A percentile compares a stretch with the other conserved stretches of the same genome.
Evolutionary conservation across 1,139 yeast species (phyloP).

Genomic region (Suhomyces kunorum): DNA sequence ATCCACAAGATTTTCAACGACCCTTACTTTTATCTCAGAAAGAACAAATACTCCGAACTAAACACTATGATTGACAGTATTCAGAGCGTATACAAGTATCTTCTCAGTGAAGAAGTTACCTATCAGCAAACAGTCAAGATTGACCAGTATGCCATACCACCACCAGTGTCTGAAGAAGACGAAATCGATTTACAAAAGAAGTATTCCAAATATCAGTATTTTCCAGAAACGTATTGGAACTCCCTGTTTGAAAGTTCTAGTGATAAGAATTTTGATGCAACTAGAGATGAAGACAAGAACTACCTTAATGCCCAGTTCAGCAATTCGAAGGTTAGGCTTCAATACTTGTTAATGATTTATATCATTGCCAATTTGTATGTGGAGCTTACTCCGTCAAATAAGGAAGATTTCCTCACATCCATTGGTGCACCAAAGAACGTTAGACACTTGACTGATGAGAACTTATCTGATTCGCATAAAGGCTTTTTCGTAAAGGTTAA

Average conservation of each 20-base stretch:
- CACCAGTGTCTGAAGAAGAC: constrained; percentile 22
- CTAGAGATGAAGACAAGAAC: constrained; percentile 29
- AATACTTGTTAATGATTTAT: constrained; percentile 36
- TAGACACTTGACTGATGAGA: constrained; percentile 42
- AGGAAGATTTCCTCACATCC: constrained; percentile 26
- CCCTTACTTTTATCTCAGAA: constrained; percentile 37
- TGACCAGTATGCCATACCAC: constrained; percentile 23
- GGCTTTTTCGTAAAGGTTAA: constrained; percentile 29
- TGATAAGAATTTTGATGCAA: constrained; percentile 18
- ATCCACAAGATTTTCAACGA: constrained; percentile 37
- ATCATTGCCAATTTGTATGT: constrained; percentile 32
- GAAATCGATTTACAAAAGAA: constrained; percentile 23
- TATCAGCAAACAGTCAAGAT: constrained; percentile 18
- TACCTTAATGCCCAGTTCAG: constrained; percentile 30
- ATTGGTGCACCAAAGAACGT: constrained; percentile 30
- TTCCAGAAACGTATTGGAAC: constrained; percentile 42
- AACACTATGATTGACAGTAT: constrained; percentile 27
- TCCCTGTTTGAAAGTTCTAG: constrained; percentile 30
- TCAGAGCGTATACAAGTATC: constrained; percentile 28
- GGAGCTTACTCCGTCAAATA: constrained; percentile 30
- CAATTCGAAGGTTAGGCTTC: constrained; percentile 30
- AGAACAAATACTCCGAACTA: constrained; percentile 25
- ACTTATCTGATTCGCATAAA: constrained; percentile 28
- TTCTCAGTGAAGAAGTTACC: constrained; percentile 34
- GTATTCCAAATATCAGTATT: constrained; percentile 26